Evolutionary conservation across 1,139 yeast genomes (phyloP).

Genomic region (Pichia kudriavzevii): DNA sequence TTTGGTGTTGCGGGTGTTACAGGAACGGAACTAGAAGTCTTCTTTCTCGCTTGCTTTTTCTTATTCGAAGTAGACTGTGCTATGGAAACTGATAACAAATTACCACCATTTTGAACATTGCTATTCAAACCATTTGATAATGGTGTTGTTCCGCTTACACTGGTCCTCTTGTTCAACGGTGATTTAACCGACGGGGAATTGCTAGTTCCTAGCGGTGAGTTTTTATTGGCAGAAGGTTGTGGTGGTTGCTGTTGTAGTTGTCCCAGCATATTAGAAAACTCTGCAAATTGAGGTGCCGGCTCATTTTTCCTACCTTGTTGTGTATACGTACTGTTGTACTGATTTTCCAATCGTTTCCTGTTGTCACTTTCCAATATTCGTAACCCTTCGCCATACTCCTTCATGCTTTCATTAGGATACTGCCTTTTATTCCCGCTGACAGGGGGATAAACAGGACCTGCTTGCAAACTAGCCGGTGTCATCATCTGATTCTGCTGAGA

Average conservation of each 20-base stretch:
- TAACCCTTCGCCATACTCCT: constrained; percentile 50
- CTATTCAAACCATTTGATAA: constrained; percentile 15
- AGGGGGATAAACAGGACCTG: neutral
- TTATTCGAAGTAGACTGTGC: constrained; percentile 13
- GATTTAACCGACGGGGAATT: constrained; percentile 10
- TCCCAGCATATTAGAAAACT: constrained; percentile 22
- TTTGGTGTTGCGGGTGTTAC: constrained; percentile 28
- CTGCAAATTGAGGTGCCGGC: constrained; percentile 20
- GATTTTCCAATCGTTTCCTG: constrained; percentile 28
- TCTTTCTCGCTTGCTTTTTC: constrained; percentile 24
- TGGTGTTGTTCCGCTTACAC: constrained; percentile 12
- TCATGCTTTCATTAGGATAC: constrained; percentile 27
- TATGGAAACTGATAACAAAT: neutral
- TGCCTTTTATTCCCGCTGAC: constrained; percentile 14
- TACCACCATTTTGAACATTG: constrained; percentile 16
- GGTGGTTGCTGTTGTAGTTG: constrained; percentile 14
- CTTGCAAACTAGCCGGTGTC: too few species aligned
- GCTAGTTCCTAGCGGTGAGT: constrained; percentile 4
- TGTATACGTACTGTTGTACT: neutral
- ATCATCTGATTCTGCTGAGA: constrained; percentile 1
- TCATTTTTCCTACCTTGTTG: constrained; percentile 5
- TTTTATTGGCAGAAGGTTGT: neutral
- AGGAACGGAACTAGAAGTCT: constrained; percentile 24
- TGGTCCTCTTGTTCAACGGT: constrained; percentile 16
- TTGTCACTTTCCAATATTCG: constrained; percentile 48